Conservation (phyloP, 306 rosid genomes). For the Acacia confusa region DNA sequence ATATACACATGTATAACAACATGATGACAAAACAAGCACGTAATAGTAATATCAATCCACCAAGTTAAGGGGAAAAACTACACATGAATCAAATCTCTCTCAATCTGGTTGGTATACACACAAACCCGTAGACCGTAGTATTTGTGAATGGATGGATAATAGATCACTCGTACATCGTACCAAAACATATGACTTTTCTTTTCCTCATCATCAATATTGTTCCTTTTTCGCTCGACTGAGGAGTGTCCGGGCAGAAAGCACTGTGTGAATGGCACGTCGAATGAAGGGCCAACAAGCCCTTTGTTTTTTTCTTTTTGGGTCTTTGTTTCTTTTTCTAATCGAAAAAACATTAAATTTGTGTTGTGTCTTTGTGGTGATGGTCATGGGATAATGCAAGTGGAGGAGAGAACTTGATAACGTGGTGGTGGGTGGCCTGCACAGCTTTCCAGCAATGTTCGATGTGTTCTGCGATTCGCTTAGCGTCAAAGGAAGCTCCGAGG, state of each 20-base stretch:
- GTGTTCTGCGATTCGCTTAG: slow-evolving; percentile 72
- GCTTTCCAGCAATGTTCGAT: slow-evolving; percentile 62
- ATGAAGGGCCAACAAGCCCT: not conserved
- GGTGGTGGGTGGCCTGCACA: slow-evolving; percentile 33
- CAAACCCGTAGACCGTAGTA: slow-evolving; percentile 26
- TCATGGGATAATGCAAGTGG: slow-evolving; percentile 36
- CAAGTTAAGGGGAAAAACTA: slow-evolving; percentile 13
- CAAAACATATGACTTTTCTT: not conserved
- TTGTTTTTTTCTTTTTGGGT: not conserved
- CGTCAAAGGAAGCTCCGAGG: slow-evolving; percentile 81
- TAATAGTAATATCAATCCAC: slow-evolving; percentile 30
- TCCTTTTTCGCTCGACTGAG: slow-evolving; percentile 29
- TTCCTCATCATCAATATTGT: not conserved
- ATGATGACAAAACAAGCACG: slow-evolving; percentile 6
- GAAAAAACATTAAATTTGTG: not conserved
- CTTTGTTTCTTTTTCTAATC: slow-evolving; percentile 14
- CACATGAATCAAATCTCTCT: not conserved
- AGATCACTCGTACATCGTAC: slow-evolving; percentile 27
- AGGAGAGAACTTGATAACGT: slow-evolving; percentile 23
- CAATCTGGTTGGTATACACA: slow-evolving; percentile 13
- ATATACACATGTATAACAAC: slow-evolving; percentile 28
- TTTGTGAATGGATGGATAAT: slow-evolving; percentile 28
- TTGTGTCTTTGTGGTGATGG: not conserved
- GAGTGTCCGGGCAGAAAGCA: slow-evolving; percentile 6
- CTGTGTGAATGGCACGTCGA: slow-evolving; percentile 30